Evolutionary conservation across 306 rosid species (phyloP), one percentile per base, ranked within the genome.

Genomic region (Fragaria iinumae): DNA sequence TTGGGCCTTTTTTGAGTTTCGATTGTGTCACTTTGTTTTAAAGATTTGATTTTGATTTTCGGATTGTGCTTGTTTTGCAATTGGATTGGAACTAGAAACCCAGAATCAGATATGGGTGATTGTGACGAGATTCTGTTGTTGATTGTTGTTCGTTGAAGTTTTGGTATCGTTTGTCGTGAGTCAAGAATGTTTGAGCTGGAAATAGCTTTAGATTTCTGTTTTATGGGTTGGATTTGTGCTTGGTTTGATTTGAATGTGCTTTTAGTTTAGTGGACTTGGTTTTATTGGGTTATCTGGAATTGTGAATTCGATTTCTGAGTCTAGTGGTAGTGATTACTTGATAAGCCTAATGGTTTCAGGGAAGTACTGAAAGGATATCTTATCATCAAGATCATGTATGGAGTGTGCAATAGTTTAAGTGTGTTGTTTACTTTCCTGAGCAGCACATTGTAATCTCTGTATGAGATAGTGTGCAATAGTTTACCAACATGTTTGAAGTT

Each of bases 41-140:
- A 74, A 60, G 71, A 38, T 47, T 60, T 29, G 82, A 55, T 62
- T 76, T 72, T 52, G 49, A 48, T 76, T 72, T 67, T 34, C 34
- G 32, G 34, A 39, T 52, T 62, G 44, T 49, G 82, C 14, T 69
- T 59, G 47, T 81, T 38, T 44, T 72, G 32, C 3, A 17, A 75
- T 66, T 73, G 64, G 67, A 36, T 76, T 43, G 69, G 64, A 38
- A 27, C 47, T 20, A 6, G 29, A 27, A 63, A 9, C 21, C 77
- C 64, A 59, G 38, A 10, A 45, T 44, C n/a, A 4, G 67, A 27
- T 41, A 9, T 56, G 32, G 69, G n/a, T 43, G 18, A 23, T 74
- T 59, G 57, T 59, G 32, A 27, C 23, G 16, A 25, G 44, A 59
- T 25, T 41, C 11, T 57, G 27, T 11, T 36, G 39, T 23, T 73